These are phyloP conservation scores for Yamadazyma sp. DNA, from an alignment of 1,139 yeast species.

Conservation along the genomic window DNA sequence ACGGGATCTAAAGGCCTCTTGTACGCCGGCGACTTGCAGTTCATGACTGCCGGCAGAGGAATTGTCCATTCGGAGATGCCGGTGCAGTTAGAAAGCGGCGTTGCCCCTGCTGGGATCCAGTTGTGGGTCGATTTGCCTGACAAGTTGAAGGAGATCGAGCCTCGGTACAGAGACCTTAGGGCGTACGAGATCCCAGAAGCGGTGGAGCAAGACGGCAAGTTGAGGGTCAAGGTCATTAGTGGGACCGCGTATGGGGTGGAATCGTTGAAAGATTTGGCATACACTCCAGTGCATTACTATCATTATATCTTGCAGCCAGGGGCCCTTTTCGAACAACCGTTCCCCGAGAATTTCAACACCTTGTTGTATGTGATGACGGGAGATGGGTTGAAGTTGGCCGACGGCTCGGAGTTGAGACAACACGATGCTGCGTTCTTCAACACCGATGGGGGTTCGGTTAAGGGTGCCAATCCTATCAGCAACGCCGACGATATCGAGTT, in stretches of 20 bases:
- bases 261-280: slow-evolving; percentile 74
- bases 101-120: slow-evolving; percentile 71
- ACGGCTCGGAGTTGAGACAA: slow-evolving; percentile 39
- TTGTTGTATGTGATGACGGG: slow-evolving; percentile 75
- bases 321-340: slow-evolving; percentile 60
- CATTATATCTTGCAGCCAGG: slow-evolving; percentile 69
- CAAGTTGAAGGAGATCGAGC: slow-evolving; percentile 63
- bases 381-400: slow-evolving; percentile 47
- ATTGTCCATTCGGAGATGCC: slow-evolving; percentile 89
- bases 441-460: slow-evolving; percentile 59
- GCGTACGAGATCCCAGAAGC: slow-evolving; percentile 68
- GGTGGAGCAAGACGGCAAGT: slow-evolving; percentile 65
- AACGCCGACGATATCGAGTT: slow-evolving; percentile 47
- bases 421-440: slow-evolving; percentile 64
- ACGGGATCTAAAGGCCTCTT: slow-evolving; percentile 80
- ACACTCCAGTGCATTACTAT: slow-evolving; percentile 80
- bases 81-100: slow-evolving; percentile 57
- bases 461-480: slow-evolving; percentile 47
- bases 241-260: slow-evolving; percentile 77
- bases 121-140: slow-evolving; percentile 90
- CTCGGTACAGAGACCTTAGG: slow-evolving; percentile 79
- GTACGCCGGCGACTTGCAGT: slow-evolving; percentile 84
- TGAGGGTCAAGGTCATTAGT: slow-evolving; percentile 69
- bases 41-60: slow-evolving; percentile 94
- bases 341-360: slow-evolving; percentile 66